These are phyloP conservation scores for Thuidium tamariscinum DNA, from an alignment of 225 moss, liverwort and hornwort species.

Conservation along the genomic window DNA sequence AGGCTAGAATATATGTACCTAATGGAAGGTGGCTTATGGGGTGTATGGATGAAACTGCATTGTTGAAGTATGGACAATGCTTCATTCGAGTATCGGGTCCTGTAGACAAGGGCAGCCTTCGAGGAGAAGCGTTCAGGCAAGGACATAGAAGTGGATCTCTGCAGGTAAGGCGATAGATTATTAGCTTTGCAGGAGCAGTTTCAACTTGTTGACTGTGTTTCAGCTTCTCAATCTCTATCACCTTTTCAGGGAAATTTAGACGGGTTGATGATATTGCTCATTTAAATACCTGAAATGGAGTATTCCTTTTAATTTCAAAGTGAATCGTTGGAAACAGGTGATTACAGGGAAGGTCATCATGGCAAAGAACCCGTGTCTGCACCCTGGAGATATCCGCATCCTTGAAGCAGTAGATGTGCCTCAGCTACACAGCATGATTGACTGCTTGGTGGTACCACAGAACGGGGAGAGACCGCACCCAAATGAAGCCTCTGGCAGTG, in stretches of 20 bases:
- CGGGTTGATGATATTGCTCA: neutral
- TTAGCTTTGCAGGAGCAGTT: neutral
- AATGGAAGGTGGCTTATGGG: constrained; percentile 87
- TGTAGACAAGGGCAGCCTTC: neutral
- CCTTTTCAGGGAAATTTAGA: neutral
- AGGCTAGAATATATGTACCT: constrained; percentile 70
- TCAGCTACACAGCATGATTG: constrained; percentile 45
- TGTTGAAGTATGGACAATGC: constrained; percentile 72
- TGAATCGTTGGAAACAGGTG: constrained; percentile 18
- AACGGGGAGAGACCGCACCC: constrained; percentile 77
- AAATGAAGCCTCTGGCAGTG: constrained; percentile 91
- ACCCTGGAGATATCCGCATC: constrained; percentile 83
- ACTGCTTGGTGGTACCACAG: constrained; percentile 84
- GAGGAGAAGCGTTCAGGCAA: neutral
- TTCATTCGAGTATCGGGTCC: constrained; percentile 61
- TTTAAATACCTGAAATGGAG: neutral
- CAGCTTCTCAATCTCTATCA: neutral
- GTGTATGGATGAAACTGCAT: constrained; percentile 72
- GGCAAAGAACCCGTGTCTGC: constrained; percentile 92
- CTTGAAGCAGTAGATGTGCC: constrained; percentile 76
- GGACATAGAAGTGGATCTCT: constrained; percentile 1
- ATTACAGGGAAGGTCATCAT: constrained; percentile 67
- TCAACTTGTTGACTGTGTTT: neutral
- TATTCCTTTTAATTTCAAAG: neutral
- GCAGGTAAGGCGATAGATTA: constrained; percentile 1